Conservation (phyloP, 305 asterid species). For the Solanum hybrid region DNA sequence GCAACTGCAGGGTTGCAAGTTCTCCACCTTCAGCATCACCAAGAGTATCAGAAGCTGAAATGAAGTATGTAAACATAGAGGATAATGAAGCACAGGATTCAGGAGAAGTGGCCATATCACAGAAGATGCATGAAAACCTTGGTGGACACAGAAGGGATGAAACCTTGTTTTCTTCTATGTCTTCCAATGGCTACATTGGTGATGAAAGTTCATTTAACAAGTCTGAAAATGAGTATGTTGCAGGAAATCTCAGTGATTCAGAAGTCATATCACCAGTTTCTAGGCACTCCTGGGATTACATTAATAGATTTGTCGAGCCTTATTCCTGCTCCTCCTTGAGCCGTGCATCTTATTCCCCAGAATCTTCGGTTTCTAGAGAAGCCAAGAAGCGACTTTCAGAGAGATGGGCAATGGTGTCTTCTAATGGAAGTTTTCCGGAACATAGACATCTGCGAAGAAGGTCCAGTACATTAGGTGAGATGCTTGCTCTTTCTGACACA, state of each 20-base stretch:
- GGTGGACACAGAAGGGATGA: slow-evolving; percentile 45
- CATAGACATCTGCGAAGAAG: slow-evolving; percentile 28
- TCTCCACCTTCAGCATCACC: slow-evolving; percentile 56
- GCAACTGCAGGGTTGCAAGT: slow-evolving; percentile 31
- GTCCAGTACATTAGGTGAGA: slow-evolving; percentile 44
- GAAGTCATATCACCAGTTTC: slow-evolving; percentile 76
- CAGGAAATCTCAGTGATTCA: slow-evolving; percentile 67
- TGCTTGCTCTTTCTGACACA: slow-evolving; percentile 45
- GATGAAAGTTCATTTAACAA: slow-evolving; percentile 83
- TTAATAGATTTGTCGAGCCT: slow-evolving; percentile 68
- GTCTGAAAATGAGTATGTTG: slow-evolving; percentile 53
- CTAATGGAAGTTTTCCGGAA: slow-evolving; percentile 43
- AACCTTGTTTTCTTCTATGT: slow-evolving; percentile 62
- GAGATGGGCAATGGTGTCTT: slow-evolving; percentile 91
- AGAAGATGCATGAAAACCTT: slow-evolving; percentile 36
- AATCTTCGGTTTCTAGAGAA: slow-evolving; percentile 83
- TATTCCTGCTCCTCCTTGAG: slow-evolving; percentile 66
- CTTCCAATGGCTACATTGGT: slow-evolving; percentile 71
- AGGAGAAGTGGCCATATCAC: slow-evolving; percentile 69
- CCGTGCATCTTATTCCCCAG: slow-evolving; percentile 68
- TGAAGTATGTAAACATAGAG: slow-evolving; percentile 38
- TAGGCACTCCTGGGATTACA: slow-evolving; percentile 87
- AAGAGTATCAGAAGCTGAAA: slow-evolving; percentile 30
- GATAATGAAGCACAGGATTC: slow-evolving; percentile 59
- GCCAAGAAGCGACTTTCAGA: slow-evolving; percentile 97